Conservation (phyloP, 768 basidiomycete species). For the Obba rivulosa region DNA sequence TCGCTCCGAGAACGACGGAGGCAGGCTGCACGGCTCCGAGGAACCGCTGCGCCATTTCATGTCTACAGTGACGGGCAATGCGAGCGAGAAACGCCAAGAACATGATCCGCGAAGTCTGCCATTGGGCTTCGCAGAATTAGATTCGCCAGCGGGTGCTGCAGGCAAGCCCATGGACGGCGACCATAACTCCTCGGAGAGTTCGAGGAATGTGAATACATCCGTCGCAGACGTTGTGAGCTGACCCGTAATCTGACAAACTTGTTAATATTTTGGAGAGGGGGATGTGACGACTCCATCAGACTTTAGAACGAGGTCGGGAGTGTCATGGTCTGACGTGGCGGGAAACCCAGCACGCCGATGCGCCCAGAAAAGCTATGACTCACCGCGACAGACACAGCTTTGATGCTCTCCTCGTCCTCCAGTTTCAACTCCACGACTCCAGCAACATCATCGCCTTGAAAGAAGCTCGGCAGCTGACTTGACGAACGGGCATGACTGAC, state of each 20-base stretch:
- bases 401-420: slow-evolving; percentile 10
- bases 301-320: too few relatives aligned
- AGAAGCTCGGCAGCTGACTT: slow-evolving; percentile 4
- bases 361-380: neutral
- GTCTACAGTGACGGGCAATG: slow-evolving; percentile 11
- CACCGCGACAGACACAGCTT: slow-evolving; percentile 9
- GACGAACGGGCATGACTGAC: slow-evolving; percentile 4
- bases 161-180: neutral
- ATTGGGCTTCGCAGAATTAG: neutral
- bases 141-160: slow-evolving; percentile 2
- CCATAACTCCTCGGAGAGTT: slow-evolving; percentile 10
- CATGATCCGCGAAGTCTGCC: too few relatives aligned
- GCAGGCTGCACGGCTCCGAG: slow-evolving; percentile 10
- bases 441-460: slow-evolving; percentile 4
- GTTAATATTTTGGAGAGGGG: neutral
- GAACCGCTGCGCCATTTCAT: slow-evolving; percentile 2
- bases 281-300: too few relatives aligned
- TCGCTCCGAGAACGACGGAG: slow-evolving; percentile 17
- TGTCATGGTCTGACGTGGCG: too few relatives aligned
- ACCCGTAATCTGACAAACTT: slow-evolving; percentile 2
- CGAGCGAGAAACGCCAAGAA: slow-evolving; percentile 16
- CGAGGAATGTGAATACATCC: slow-evolving; percentile 8
- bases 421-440: slow-evolving; percentile 5
- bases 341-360: too few relatives aligned
- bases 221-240: slow-evolving; percentile 11